These are phyloP conservation scores for Hypoxylon sp. DNA, from an alignment of 2,329 filamentous ascomycete genomes.

Conservation along the genomic window DNA sequence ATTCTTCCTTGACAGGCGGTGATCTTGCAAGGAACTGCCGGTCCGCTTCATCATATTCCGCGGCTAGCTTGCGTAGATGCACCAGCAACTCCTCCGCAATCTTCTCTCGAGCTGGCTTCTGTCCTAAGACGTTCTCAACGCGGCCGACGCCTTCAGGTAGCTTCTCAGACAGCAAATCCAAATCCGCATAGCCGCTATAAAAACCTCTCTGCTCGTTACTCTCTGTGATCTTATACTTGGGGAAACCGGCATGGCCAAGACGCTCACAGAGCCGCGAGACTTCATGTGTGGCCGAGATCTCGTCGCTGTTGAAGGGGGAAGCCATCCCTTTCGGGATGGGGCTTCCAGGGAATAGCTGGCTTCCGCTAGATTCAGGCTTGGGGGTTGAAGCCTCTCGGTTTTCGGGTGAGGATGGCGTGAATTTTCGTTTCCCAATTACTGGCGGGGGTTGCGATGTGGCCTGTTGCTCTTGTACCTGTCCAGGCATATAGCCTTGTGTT, in stretches of 20 bases:
- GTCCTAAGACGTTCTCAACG: constrained; percentile 54
- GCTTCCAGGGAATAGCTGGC: background rate
- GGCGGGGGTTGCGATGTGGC: constrained; percentile 53
- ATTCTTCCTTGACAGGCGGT: constrained; percentile 5
- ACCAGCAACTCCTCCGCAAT: constrained; percentile 60
- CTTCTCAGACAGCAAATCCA: constrained; percentile 26
- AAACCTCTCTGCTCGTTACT: constrained; percentile 47
- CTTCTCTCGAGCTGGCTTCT: constrained; percentile 56
- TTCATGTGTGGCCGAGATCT: constrained; percentile 39
- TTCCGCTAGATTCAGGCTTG: constrained; percentile 11
- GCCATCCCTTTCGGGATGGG: constrained; percentile 18
- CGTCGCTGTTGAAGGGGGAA: constrained; percentile 44
- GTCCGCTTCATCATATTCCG: constrained; percentile 44
- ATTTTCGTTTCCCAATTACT: constrained; percentile 40
- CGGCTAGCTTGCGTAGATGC: constrained; percentile 53
- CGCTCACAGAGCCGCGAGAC: constrained; percentile 55
- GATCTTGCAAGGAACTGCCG: constrained; percentile 29
- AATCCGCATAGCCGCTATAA: constrained; percentile 56
- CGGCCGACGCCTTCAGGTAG: constrained; percentile 33
- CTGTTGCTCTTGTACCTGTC: constrained; percentile 49
- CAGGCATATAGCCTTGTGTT: constrained; percentile 50
- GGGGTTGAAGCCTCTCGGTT: constrained; percentile 47
- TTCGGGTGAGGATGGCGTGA: constrained; percentile 23
- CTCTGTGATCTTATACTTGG: constrained; percentile 55
- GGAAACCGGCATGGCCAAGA: constrained; percentile 54